Base-by-base conservation (phyloP, 768 basidiomycete genomes). In the Tubosaeta sp. region DNA sequence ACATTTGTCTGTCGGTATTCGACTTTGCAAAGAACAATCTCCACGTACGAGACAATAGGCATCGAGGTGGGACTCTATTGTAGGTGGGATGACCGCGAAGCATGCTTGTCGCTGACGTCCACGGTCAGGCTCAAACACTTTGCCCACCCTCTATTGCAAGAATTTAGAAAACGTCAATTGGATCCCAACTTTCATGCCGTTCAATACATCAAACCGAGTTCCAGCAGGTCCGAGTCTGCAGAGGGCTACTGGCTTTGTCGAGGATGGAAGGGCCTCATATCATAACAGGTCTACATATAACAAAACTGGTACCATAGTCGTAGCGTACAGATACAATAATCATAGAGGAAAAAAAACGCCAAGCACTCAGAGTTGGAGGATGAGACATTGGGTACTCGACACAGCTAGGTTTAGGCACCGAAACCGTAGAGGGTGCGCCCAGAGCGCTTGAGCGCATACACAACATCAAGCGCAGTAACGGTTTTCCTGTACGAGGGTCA, bases 221-320 rank as follows among this genome's bases (percentile, higher is more conserved):
- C 90, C 0, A 93, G 90, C 48, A 77, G 94, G 8, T 60, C 78
- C 1, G 85, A 86, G 52, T 92, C 89, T 1, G 78, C 81, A 27
- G 95, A 97, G 64, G 86, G 81, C 0, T 97, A 93, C 67, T 95
- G 85, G 74, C 73, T 97, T 9, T 97, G 94, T 64, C 74, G 82
- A 43, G 91, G 91, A 1, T 92, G 79, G 78, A 78, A 74, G 22
- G 69, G 71, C 1, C 1, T 34, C 1, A 10, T 12, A 7, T 50
- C 52, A 13, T 42, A 31, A 50, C 4, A 6, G 2, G 25, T 42
- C 37, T 42, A 34, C 47, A 55, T 34, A 38, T 33, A 22, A 38
- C 51, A 54, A 26, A 42, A 52, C 38, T 17, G 22, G 27, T 27
- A 46, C 7, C 49, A 46, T 47, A 56, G 1, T 42, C 25, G 47